Evolutionary conservation across 2,329 filamentous ascomycete genomes (phyloP), one percentile per base, ranked within the genome.

Genomic region (Botrytis medusae): DNA sequence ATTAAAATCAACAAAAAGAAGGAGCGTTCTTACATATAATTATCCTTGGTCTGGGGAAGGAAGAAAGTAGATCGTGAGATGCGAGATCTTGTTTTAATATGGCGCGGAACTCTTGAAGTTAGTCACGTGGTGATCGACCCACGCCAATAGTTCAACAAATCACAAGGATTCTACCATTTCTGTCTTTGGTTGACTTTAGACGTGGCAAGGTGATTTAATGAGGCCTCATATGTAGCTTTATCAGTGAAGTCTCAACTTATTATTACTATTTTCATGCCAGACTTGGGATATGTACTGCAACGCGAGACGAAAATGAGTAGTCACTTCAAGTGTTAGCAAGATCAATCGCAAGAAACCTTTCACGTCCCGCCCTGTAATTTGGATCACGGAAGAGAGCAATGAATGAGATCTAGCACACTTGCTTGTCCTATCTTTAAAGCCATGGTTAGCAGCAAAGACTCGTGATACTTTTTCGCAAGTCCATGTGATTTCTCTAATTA

Each of bases 151-250:
- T 51, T n/a, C 25, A 51, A 16, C 25, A 51, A n/a, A 51, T 14
- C 48, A 51, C 48, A 14, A 51, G 22, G 6, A 51, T n/a, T 51
- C 25, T 6, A n/a, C 5, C 25, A 14, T 51, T n/a, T 16, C 12
- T 51, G 4, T 51, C 48, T 16, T n/a, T 51, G 48, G 48, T 51
- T 51, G 5, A 14, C 4, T 51, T n/a, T 6, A 4, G 0, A 1
- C 4, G 25, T 12, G 12, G 25, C 14, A 51, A 14, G 10, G 10
- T n/a, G 25, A 14, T 51, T 4, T 25, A 7, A 2, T 4, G 25
- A 51, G 48, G 25, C 25, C 5, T n/a, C 25, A 51, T 16, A n/a
- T n/a, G 4, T 14, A 5, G 5, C 1, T 16, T n/a, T 5, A 0
- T 0, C 1, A n/a, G 48, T 14, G 48, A 16, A n/a, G 10, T 51